phyloP scores from a whole-genome alignment of 1,284 basidiomycete species.

The Schizophyllum commune region DNA sequence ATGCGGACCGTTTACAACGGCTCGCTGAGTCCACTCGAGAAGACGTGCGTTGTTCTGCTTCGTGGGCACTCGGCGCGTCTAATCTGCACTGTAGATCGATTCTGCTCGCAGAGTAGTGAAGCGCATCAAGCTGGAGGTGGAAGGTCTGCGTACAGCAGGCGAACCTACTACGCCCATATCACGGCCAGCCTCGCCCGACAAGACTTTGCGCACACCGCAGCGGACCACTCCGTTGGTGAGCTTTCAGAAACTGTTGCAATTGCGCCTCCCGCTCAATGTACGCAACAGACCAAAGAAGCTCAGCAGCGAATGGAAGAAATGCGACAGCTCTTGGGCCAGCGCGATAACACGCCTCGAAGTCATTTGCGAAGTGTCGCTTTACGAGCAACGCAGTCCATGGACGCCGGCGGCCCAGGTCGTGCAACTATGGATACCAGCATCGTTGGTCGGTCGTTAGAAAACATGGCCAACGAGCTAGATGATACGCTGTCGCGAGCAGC shows the following conservation, averaged over 20 bases:
- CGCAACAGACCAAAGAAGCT: conserved; percentile 55
- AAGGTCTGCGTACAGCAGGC: conserved; percentile 28
- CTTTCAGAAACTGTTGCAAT: conserved; percentile 1
- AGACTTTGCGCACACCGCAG: conserved; percentile 38
- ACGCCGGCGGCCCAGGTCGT: conserved; percentile 1
- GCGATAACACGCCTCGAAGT: conserved; percentile 46
- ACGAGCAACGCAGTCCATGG: conserved; percentile 17
- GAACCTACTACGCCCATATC: conserved; percentile 18
- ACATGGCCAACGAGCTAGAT: conserved; percentile 52
- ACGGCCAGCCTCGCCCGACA: conserved; percentile 48
- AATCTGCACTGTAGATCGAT: conserved; percentile 42
- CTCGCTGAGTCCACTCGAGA: conserved; percentile 51
- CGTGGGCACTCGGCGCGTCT: conserved; percentile 6
- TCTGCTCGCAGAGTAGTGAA: conserved; percentile 59
- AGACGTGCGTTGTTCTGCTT: conserved; percentile 42
- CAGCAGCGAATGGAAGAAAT: conserved; percentile 73
- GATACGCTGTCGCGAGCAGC: conserved; percentile 41
- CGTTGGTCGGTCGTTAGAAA: conserved; percentile 33
- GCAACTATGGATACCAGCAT: background rate
- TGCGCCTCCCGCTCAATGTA: background rate
- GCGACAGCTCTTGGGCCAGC: conserved; percentile 57
- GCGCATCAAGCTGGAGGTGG: conserved; percentile 58
- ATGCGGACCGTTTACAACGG: conserved; percentile 32
- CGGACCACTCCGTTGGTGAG: conserved; percentile 33
- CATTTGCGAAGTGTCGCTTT: conserved; percentile 16